Percentiles rank a stretch among this genome's conserved stretches.
phyloP scores from a whole-genome alignment of 495 filamentous ascomycete species.

The Penicillium canescens region DNA sequence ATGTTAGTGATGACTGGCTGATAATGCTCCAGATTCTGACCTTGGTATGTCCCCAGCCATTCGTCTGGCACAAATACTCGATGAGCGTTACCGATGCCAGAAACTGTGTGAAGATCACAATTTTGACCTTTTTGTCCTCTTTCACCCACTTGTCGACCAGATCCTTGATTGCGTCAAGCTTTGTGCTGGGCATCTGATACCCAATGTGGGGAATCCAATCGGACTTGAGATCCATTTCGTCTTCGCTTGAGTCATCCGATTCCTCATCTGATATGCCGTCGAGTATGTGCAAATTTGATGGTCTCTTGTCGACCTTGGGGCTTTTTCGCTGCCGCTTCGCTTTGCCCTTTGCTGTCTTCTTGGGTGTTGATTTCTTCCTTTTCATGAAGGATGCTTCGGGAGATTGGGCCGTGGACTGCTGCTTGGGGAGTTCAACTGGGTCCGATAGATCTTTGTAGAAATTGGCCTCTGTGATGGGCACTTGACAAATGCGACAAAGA shows the following conservation, averaged over 20 bases:
- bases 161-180: slow-evolving; percentile 27
- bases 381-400: background rate
- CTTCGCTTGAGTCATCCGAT: slow-evolving; percentile 5
- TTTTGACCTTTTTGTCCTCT: slow-evolving; percentile 30
- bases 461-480: slow-evolving; percentile 13
- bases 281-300: background rate
- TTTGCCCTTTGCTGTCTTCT: slow-evolving; percentile 6
- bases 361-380: background rate
- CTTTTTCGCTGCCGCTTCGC: background rate
- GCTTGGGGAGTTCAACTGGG: no score
- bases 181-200: slow-evolving; percentile 22
- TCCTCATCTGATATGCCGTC: slow-evolving; percentile 1
- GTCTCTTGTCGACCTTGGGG: background rate
- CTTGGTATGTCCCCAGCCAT: slow-evolving; percentile 25
- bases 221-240: background rate
- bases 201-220: slow-evolving; percentile 30
- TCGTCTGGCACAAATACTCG: slow-evolving; percentile 18
- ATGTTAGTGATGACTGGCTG: background rate
- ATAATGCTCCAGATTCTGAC: slow-evolving; percentile 16
- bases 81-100: slow-evolving; percentile 32
- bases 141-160: slow-evolving; percentile 35
- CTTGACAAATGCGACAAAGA: slow-evolving; percentile 21
- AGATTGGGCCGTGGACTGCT: no score
- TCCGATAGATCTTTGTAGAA: background rate
- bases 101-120: slow-evolving; percentile 47